These are phyloP conservation scores for Aspergillus puulaauensis DNA, from an alignment of 2,329 filamentous ascomycete genomes.

Conservation along the genomic window DNA sequence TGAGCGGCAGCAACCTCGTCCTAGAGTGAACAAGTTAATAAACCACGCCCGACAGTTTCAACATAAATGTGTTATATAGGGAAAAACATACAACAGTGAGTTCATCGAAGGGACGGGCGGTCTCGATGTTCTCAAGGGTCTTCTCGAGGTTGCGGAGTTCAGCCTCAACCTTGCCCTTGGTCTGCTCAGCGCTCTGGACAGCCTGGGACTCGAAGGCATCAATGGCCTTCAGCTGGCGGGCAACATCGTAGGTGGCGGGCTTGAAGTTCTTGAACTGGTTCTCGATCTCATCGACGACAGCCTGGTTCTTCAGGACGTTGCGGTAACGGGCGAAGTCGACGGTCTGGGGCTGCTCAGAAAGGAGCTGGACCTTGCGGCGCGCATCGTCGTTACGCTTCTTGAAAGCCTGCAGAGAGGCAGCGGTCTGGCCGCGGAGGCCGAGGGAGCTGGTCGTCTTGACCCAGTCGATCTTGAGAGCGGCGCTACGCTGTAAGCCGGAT, in stretches of 20 bases:
- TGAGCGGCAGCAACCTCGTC: conserved; percentile 93
- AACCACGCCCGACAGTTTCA: conserved; percentile 10
- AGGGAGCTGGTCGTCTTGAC: conserved; percentile 90
- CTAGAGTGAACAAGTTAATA: conserved; percentile 46
- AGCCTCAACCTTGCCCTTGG: conserved; percentile 91
- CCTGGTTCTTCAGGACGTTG: conserved; percentile 88
- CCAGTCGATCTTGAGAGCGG: conserved; percentile 99
- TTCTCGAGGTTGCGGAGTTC: conserved; percentile 92
- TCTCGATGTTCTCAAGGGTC: conserved; percentile 96
- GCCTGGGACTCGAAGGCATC: conserved; percentile 97
- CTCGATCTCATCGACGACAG: conserved; percentile 95
- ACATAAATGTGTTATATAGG: background rate
- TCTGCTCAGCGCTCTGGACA: conserved; percentile 93
- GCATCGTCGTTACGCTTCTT: conserved; percentile 99
- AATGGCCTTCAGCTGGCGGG: conserved; percentile 94
- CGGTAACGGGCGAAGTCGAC: conserved; percentile 97
- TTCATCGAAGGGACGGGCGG: conserved; percentile 91
- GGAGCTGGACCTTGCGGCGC: conserved; percentile 83
- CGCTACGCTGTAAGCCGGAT: conserved; percentile 70
- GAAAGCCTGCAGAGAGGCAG: conserved; percentile 87
- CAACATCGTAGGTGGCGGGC: conserved; percentile 88
- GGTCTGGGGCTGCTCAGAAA: conserved; percentile 78
- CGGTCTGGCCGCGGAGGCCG: conserved; percentile 93
- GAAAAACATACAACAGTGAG: conserved; percentile 80
- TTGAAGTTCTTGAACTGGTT: conserved; percentile 90